Conservation (phyloP, 352 stramenopile species). For the Phytophthora palmivora region DNA sequence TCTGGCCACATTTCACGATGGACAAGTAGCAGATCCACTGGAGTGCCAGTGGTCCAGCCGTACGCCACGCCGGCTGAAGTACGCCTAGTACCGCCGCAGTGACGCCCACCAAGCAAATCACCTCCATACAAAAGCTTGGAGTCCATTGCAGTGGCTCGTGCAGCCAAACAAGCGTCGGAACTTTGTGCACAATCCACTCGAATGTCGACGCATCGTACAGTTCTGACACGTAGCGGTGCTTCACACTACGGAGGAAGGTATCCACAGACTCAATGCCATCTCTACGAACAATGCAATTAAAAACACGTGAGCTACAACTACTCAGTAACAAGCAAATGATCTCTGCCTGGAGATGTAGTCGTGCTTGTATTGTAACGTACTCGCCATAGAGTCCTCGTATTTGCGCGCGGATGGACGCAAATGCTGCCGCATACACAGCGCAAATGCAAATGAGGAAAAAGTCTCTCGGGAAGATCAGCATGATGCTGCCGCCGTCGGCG, state of each 20-base stretch:
- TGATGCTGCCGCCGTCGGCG: conserved; percentile 18
- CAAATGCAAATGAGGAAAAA: conserved; percentile 57
- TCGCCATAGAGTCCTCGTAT: conserved; percentile 81
- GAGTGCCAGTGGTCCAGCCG: conserved; percentile 38
- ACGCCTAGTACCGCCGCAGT: conserved; percentile 41
- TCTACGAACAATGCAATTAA: conserved; percentile 13
- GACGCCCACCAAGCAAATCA: conserved; percentile 47
- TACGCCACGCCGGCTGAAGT: conserved; percentile 38
- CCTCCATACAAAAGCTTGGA: conserved; percentile 58
- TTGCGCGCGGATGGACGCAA: conserved; percentile 84
- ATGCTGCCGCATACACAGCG: conserved; percentile 63
- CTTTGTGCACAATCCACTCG: conserved; percentile 31
- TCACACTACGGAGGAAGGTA: conserved; percentile 50
- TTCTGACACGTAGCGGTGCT: conserved; percentile 21
- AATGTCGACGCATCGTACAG: conserved; percentile 21
- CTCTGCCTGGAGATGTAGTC: no score
- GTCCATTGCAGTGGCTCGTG: conserved; percentile 51
- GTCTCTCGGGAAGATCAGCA: conserved; percentile 43
- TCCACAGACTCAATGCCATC: conserved; percentile 70
- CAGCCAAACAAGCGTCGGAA: conserved; percentile 68
- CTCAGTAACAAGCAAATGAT: neutral
- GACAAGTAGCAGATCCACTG: conserved; percentile 82
- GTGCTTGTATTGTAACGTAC: conserved; percentile 56
- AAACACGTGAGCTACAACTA: conserved; percentile 21
- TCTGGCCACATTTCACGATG: conserved; percentile 76